Base-by-base conservation (phyloP, 805 yeast species). In the Allodekkera sacchari region DNA sequence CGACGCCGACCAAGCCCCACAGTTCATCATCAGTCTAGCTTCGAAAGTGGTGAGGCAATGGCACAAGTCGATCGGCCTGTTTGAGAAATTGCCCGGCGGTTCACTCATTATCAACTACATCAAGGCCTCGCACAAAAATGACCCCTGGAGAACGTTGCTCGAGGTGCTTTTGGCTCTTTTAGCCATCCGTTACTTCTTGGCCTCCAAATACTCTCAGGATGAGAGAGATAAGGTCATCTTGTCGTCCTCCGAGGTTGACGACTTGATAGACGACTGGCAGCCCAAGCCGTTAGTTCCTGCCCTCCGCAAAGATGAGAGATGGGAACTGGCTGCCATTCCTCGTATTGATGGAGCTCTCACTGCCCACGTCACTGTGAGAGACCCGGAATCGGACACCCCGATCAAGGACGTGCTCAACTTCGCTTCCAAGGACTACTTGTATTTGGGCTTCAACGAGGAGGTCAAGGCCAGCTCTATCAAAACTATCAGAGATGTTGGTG, bases 261-360 rank as follows among this genome's bases (percentile, higher is more conserved):
- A 81, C 28, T 67, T 92, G 35, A 73, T 84, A 32, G 80, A 75
- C 7, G 96, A 88, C 36, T 92, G 98, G 98, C 71, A 71, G 39
- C 97, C 98, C 0, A 92, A 77, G 48, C 83, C 95, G 0, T 55
- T 92, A 26, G 85, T 81, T 5, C 66, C 69, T 18, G 68, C 71
- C 1, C 52, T 81, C 3, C 53, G 59, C 16, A 63, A 56, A 2
- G 57, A 57, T 18, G 85, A 77, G 50, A 44, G 52, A 36, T 77
- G 88, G 83, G 74, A 76, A 44, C 48, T 81, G 32, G 62, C 68
- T 8, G 58, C 75, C 10, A 64, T 78, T 28, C 95, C 95, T 3
- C 62, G 70, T 20, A 61, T 84, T 17, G 51, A 66, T 22, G 83
- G 83, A 18, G 61, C 69, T 5, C 70, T 75, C 37, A 64, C 68